A percentile compares a stretch with the other conserved stretches of the same genome.
phyloP scores from a whole-genome alignment of 2,329 filamentous ascomycete species.

The Chalaropsis thielavioides region DNA sequence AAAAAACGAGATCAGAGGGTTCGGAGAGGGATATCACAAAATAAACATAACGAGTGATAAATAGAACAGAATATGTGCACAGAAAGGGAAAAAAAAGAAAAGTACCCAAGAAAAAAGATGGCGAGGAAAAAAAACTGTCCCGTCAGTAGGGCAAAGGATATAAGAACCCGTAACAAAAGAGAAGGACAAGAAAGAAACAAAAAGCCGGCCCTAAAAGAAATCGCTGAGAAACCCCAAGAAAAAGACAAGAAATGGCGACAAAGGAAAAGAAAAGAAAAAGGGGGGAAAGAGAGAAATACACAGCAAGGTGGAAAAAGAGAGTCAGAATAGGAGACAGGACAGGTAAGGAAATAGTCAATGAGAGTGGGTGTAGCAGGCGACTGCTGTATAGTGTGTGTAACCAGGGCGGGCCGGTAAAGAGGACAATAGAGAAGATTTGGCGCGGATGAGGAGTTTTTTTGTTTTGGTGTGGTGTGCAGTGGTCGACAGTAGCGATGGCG shows the following conservation, averaged over 20 bases:
- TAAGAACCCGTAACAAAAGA: not conserved
- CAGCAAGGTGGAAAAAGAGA: not conserved
- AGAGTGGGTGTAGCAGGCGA: conserved; percentile 5
- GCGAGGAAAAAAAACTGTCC: conserved; percentile 5
- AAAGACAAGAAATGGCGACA: too few relatives aligned
- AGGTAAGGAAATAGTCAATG: not conserved
- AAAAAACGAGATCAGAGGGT: not conserved
- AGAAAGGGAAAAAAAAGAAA: not conserved
- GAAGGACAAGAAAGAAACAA: not conserved
- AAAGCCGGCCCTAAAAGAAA: not conserved
- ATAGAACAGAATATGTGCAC: conserved; percentile 2
- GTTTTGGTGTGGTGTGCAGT: too few relatives aligned
- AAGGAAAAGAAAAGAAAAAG: conserved; percentile 7
- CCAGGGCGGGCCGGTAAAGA: not conserved
- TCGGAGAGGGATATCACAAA: conserved; percentile 12
- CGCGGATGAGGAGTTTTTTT: not conserved
- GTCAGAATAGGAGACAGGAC: not conserved
- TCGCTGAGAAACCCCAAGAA: not conserved
- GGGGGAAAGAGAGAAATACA: not conserved
- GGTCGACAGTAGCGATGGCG: too few relatives aligned
- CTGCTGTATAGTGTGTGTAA: conserved; percentile 5
- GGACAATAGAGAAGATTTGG: not conserved
- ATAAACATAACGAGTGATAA: not conserved
- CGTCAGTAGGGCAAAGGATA: not conserved
- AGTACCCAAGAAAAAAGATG: conserved; percentile 1